Conservation (phyloP, 768 basidiomycete genomes). For the Tulasnella sp. region DNA sequence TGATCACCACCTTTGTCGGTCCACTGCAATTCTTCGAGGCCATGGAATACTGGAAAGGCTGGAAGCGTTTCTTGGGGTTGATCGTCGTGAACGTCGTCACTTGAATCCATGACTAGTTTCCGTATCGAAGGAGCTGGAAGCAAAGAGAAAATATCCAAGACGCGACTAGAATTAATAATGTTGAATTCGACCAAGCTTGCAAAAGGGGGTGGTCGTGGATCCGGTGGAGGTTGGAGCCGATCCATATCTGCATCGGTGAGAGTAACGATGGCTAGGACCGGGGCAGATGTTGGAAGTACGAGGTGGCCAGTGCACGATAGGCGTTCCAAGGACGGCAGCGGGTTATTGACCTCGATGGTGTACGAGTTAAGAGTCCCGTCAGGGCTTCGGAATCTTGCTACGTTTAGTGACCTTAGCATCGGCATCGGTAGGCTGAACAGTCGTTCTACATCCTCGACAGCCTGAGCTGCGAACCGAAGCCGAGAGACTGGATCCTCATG, state of each 20-base stretch:
- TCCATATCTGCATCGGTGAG: background rate
- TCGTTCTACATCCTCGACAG: background rate
- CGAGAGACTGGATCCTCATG: background rate
- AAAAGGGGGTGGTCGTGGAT: background rate
- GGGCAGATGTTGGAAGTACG: background rate
- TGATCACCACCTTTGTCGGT: background rate
- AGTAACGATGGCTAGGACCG: background rate
- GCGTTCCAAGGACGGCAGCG: background rate
- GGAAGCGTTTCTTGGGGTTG: background rate
- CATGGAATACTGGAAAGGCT: background rate
- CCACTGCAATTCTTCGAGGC: background rate
- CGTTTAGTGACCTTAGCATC: background rate
- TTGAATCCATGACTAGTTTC: background rate
- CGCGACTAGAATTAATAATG: background rate
- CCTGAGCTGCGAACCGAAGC: background rate
- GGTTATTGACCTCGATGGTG: background rate
- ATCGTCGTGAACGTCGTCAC: background rate
- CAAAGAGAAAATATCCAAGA: background rate
- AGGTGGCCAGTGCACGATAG: background rate
- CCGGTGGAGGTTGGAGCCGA: background rate
- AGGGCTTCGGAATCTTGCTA: background rate
- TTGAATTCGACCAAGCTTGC: background rate
- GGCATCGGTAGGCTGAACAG: background rate
- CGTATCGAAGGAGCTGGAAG: background rate
- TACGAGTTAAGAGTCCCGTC: background rate